Percentiles rank a stretch among this genome's conserved stretches.
Conservation (phyloP, 163 green algal genomes). For the Volvox carteri region DNA sequence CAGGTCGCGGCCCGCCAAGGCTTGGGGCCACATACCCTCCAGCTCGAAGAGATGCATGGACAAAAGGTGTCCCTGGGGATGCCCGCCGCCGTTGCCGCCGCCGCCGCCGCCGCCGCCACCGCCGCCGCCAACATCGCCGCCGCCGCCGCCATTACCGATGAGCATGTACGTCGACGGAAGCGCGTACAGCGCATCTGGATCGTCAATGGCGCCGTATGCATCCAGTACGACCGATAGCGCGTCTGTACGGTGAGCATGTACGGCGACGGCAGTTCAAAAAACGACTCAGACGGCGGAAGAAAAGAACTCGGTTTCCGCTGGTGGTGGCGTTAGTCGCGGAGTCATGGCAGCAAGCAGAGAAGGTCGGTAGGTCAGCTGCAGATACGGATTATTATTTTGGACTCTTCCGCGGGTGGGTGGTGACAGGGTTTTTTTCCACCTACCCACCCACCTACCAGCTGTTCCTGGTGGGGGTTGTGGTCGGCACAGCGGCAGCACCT, state of each 20-base stretch:
- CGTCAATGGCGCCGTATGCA: slow-evolving; percentile 42
- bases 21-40: slow-evolving; percentile 23
- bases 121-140: background rate
- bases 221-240: slow-evolving; percentile 27
- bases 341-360: too few species aligned
- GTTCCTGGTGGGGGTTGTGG: slow-evolving; percentile 13
- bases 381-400: too few species aligned
- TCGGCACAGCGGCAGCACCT: slow-evolving; percentile 30
- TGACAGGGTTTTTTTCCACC: too few species aligned
- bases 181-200: slow-evolving; percentile 44
- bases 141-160: background rate
- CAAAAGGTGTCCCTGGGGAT: slow-evolving; percentile 9
- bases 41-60: slow-evolving; percentile 22
- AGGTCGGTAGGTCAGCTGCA: too few species aligned
- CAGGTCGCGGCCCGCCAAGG: slow-evolving; percentile 42
- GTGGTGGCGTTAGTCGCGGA: too few species aligned
- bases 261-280: too few species aligned
- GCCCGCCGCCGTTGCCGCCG: background rate
- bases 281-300: too few species aligned
- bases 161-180: slow-evolving; percentile 43
- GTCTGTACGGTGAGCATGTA: background rate
- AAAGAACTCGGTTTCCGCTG: too few species aligned
- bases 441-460: background rate
- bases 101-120: background rate
- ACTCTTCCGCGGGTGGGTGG: too few species aligned